Conservation (phyloP, 176 grass and related monocot species). For the Lolium perenne region DNA sequence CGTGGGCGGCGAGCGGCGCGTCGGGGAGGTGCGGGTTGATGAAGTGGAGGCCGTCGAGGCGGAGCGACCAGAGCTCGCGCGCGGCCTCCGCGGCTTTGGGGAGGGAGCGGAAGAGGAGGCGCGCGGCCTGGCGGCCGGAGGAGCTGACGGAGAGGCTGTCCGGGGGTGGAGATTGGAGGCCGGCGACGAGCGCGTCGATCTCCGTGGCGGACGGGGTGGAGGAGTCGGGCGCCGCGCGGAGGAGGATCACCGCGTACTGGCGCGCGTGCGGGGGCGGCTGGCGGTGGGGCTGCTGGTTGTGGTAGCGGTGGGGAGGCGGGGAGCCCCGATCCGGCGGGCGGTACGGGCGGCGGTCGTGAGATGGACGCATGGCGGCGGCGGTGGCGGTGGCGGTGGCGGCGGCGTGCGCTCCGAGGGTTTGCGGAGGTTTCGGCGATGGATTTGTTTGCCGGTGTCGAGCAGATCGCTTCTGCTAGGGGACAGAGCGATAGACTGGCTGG, state of each 20-base stretch:
- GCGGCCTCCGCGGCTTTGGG: conserved; percentile 51
- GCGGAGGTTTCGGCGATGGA: conserved; percentile 1
- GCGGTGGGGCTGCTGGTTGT: neutral
- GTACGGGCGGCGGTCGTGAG: conserved; percentile 32
- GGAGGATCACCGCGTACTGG: conserved; percentile 48
- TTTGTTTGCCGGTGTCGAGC: neutral
- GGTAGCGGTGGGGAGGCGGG: neutral
- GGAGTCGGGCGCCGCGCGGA: conserved; percentile 14
- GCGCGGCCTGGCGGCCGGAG: conserved; percentile 47
- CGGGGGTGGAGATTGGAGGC: conserved; percentile 34
- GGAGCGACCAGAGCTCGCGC: conserved; percentile 62
- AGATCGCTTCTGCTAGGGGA: neutral
- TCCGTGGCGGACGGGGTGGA: conserved; percentile 40
- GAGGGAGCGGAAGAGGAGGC: conserved; percentile 48
- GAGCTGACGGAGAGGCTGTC: conserved; percentile 34
- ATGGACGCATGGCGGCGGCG: conserved; percentile 46
- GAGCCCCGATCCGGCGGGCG: conserved; percentile 45
- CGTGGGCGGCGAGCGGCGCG: conserved; percentile 27
- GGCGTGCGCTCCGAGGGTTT: neutral
- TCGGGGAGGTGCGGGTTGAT: conserved; percentile 43
- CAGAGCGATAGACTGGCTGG: neutral
- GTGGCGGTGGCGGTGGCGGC: conserved; percentile 14
- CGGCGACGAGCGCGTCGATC: conserved; percentile 56
- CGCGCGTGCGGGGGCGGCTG: neutral
- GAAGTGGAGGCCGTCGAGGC: conserved; percentile 67